phyloP scores from a whole-genome alignment of 768 basidiomycete species.

The Macrolepiota fuliginosa region DNA sequence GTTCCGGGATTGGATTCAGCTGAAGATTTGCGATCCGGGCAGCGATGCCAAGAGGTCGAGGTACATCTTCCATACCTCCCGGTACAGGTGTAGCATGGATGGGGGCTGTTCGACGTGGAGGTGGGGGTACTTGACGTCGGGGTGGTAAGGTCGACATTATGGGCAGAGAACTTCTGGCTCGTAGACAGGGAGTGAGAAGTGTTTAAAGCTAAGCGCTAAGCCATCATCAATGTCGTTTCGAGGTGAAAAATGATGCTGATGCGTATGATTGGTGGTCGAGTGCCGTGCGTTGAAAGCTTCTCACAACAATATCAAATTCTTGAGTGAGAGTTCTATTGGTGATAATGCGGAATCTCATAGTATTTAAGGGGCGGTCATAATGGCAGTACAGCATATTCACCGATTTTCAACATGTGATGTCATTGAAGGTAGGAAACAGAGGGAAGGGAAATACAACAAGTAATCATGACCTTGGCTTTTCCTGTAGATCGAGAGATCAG shows the following conservation, averaged over 20 bases:
- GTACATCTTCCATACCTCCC: neutral
- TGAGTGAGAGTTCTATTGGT: neutral
- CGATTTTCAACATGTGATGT: constrained; percentile 1
- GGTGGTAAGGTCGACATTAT: constrained; percentile 1
- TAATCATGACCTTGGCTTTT: constrained; percentile 66
- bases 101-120: constrained; percentile 8
- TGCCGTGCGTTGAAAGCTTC: neutral
- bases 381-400: constrained; percentile 19
- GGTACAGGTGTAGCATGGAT: constrained; percentile 6
- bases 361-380: constrained; percentile 10
- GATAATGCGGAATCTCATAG: constrained; percentile 1
- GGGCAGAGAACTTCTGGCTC: neutral
- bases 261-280: neutral
- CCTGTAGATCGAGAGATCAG: constrained; percentile 39
- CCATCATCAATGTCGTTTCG: neutral
- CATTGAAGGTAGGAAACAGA: constrained; percentile 13
- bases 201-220: neutral
- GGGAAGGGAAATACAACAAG: constrained; percentile 15
- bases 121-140: constrained; percentile 12
- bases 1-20: neutral
- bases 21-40: constrained; percentile 31
- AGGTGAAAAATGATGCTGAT: neutral
- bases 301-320: neutral
- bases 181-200: neutral
- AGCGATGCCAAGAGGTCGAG: constrained; percentile 21